phyloP scores from a whole-genome alignment of 371 early-diverging fungal species.

The Circinella umbellata region DNA sequence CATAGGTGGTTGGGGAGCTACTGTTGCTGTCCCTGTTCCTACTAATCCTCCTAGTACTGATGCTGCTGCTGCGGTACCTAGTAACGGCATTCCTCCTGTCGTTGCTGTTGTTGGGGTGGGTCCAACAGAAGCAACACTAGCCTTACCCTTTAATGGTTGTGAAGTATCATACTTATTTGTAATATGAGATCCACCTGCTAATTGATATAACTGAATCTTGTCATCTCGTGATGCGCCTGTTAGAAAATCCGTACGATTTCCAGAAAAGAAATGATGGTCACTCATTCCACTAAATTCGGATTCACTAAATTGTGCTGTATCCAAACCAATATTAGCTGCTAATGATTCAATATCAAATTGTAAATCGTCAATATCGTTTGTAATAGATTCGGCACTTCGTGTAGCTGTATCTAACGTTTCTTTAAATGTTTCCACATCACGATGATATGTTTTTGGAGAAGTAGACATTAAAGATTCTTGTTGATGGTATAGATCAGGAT shows the following conservation, averaged over 20 bases:
- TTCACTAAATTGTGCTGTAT: slow-evolving; percentile 29
- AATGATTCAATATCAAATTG: slow-evolving; percentile 41
- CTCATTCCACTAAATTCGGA: slow-evolving; percentile 8
- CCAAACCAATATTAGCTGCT: slow-evolving; percentile 39
- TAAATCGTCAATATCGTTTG: slow-evolving; percentile 39
- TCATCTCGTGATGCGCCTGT: slow-evolving; percentile 18
- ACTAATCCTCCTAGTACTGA: too few species aligned
- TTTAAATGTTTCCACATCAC: slow-evolving; percentile 26
- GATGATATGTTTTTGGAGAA: background rate
- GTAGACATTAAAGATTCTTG: too few species aligned
- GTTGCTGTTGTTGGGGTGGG: too few species aligned
- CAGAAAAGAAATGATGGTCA: slow-evolving; percentile 10
- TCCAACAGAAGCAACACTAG: background rate
- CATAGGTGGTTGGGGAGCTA: background rate
- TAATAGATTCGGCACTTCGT: slow-evolving; percentile 37
- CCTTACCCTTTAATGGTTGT: slow-evolving; percentile 12
- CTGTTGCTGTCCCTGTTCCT: background rate
- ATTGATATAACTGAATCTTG: slow-evolving; percentile 20
- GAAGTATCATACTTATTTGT: slow-evolving; percentile 12
- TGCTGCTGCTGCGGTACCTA: too few species aligned
- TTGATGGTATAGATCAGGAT: too few species aligned
- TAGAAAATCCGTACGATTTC: slow-evolving; percentile 20
- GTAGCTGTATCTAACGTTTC: slow-evolving; percentile 32
- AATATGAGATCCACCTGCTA: slow-evolving; percentile 23
- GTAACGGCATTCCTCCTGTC: too few species aligned